Percentiles rank a stretch among this genome's conserved stretches.
Conservation (phyloP, 768 basidiomycete genomes). For the Cystofilobasidium bisporidii region DNA sequence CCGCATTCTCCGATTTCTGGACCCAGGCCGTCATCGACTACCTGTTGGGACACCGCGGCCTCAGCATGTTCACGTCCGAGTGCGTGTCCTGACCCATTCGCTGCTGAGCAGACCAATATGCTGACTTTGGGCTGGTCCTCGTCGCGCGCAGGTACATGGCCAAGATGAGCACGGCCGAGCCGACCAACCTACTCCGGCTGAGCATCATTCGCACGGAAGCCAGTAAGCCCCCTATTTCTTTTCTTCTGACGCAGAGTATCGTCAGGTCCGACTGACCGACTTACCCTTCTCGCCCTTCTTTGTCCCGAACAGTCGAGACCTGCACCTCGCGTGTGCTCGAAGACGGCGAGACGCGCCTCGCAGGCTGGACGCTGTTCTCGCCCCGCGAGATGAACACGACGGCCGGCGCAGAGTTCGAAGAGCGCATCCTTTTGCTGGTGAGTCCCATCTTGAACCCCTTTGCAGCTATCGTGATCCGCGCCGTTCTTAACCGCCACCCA, state of each 20-base stretch:
- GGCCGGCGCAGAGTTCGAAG: slow-evolving; percentile 74
- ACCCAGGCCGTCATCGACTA: slow-evolving; percentile 91
- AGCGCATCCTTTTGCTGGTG: slow-evolving; percentile 83
- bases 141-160: slow-evolving; percentile 42
- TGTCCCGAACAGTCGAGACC: slow-evolving; percentile 52
- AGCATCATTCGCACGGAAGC: slow-evolving; percentile 86
- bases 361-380: slow-evolving; percentile 86
- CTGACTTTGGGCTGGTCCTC: no score
- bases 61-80: slow-evolving; percentile 75
- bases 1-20: slow-evolving; percentile 87
- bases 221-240: slow-evolving; percentile 37
- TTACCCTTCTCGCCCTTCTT: no score
- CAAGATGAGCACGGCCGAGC: slow-evolving; percentile 82
- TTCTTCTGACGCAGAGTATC: not conserved
- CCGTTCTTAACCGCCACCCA: no score
- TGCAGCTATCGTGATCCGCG: no score
- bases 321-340: slow-evolving; percentile 64
- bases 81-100: slow-evolving; percentile 42
- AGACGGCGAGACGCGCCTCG: slow-evolving; percentile 65
- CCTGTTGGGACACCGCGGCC: slow-evolving; percentile 74
- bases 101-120: not conserved
- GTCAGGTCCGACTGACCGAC: no score
- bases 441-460: no score
- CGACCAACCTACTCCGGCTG: slow-evolving; percentile 73
- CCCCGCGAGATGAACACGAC: slow-evolving; percentile 66